These are phyloP conservation scores for Sugiyamaella floridensis DNA, from an alignment of 805 yeast genomes.

Conservation along the genomic window DNA sequence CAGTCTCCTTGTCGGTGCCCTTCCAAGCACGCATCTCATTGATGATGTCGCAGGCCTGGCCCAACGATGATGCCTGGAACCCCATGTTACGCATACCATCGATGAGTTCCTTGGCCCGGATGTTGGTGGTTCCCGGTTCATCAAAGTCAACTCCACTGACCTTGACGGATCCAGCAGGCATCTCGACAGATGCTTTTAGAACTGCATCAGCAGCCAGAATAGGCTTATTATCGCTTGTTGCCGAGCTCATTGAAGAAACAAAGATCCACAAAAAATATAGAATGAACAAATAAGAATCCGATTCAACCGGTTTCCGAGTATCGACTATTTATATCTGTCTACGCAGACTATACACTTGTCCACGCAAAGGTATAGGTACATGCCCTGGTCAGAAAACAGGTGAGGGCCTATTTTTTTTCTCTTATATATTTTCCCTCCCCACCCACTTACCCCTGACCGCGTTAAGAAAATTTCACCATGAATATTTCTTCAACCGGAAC, in stretches of 20 bases:
- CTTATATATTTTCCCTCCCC: no score
- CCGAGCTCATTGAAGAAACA: not conserved
- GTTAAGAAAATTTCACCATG: not conserved
- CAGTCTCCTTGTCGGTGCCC: slow-evolving; percentile 60
- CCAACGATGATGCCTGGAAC: slow-evolving; percentile 85
- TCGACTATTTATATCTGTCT: slow-evolving; percentile 6
- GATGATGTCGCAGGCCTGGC: slow-evolving; percentile 86
- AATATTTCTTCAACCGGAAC: not conserved
- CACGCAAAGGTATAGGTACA: slow-evolving; percentile 7
- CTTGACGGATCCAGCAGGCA: slow-evolving; percentile 69
- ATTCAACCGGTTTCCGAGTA: not conserved
- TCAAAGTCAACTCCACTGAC: slow-evolving; percentile 91
- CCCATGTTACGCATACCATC: slow-evolving; percentile 91
- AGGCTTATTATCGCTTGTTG: slow-evolving; percentile 36
- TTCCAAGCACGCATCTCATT: slow-evolving; percentile 91
- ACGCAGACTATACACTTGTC: not conserved
- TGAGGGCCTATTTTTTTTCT: no score
- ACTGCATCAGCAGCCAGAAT: slow-evolving; percentile 86
- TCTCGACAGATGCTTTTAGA: slow-evolving; percentile 74
- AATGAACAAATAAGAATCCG: not conserved
- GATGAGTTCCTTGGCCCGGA: slow-evolving; percentile 73
- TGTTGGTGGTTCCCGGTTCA: slow-evolving; percentile 63
- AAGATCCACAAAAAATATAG: not conserved
- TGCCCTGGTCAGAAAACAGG: not conserved
- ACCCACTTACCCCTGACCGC: not conserved